Percentiles rank a stretch among this genome's conserved stretches.
Conservation (phyloP, 116 monocot genomes). For the Phalaenopsis hybrid region DNA sequence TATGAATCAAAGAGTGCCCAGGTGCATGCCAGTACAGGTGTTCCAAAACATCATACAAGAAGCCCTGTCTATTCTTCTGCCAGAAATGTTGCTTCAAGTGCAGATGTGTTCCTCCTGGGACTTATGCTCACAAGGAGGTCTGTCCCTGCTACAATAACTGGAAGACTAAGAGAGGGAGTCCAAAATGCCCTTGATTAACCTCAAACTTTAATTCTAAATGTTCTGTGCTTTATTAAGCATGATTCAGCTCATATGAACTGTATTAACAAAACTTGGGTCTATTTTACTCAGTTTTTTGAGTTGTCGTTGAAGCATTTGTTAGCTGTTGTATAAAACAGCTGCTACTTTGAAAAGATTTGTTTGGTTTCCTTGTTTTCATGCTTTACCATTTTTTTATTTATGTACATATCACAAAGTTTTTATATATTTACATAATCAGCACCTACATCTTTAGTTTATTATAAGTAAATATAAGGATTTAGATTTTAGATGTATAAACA, state of each 20-base stretch:
- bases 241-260: neutral
- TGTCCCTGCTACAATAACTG: slow-evolving; percentile 55
- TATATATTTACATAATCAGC: too few species aligned
- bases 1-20: slow-evolving; percentile 19
- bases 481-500: too few species aligned
- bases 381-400: too few species aligned
- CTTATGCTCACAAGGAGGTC: slow-evolving; percentile 17
- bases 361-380: too few species aligned
- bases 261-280: neutral
- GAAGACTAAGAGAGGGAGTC: slow-evolving; percentile 47
- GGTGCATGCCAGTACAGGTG: slow-evolving; percentile 26
- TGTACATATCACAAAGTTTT: too few species aligned
- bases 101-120: slow-evolving; percentile 57
- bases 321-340: too few species aligned
- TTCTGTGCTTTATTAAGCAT: neutral
- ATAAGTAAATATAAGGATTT: too few species aligned
- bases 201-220: neutral
- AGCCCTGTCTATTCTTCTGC: slow-evolving; percentile 56
- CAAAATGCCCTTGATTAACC: slow-evolving; percentile 25
- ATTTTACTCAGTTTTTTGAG: too few species aligned
- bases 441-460: too few species aligned
- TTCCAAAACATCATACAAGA: slow-evolving; percentile 32
- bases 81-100: slow-evolving; percentile 58
- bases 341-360: too few species aligned
- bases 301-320: too few species aligned